Percentiles rank a stretch among this genome's conserved stretches.
Evolutionary conservation across 805 yeast genomes (phyloP).

Genomic region (Ogataea pilisensis): DNA sequence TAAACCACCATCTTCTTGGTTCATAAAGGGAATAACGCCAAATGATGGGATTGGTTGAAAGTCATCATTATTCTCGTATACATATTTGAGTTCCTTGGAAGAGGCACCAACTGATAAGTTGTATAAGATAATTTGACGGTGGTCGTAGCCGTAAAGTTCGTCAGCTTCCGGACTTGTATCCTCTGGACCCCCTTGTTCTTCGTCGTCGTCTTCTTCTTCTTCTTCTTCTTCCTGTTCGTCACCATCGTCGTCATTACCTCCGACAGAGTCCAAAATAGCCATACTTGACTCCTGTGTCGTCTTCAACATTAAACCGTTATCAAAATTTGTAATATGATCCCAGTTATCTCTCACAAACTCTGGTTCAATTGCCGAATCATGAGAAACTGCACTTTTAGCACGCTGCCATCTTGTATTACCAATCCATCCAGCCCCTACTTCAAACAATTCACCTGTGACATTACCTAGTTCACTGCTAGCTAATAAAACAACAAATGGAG

Average conservation of each 20-base stretch:
- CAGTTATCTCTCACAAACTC: constrained; percentile 72
- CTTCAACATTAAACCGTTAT: constrained; percentile 48
- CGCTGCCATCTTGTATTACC: constrained; percentile 96
- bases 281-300: constrained; percentile 73
- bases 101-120: constrained; percentile 88
- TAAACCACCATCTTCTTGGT: constrained; percentile 50
- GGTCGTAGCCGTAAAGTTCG: constrained; percentile 53
- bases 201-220: constrained; percentile 43
- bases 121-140: constrained; percentile 74
- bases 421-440: constrained; percentile 95
- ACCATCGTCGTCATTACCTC: constrained; percentile 41
- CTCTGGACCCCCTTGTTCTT: constrained; percentile 40
- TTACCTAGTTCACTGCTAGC: constrained; percentile 64
- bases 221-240: constrained; percentile 40
- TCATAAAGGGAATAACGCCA: constrained; percentile 85
- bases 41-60: constrained; percentile 87
- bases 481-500: constrained; percentile 80
- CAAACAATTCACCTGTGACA: constrained; percentile 77
- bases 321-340: constrained; percentile 63
- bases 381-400: constrained; percentile 75
- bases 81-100: constrained; percentile 69
- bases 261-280: constrained; percentile 68
- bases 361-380: constrained; percentile 48
- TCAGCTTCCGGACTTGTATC: constrained; percentile 27
- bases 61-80: constrained; percentile 68